Base-by-base conservation (phyloP, 805 yeast genomes). In the Starmerella etchellsii region DNA sequence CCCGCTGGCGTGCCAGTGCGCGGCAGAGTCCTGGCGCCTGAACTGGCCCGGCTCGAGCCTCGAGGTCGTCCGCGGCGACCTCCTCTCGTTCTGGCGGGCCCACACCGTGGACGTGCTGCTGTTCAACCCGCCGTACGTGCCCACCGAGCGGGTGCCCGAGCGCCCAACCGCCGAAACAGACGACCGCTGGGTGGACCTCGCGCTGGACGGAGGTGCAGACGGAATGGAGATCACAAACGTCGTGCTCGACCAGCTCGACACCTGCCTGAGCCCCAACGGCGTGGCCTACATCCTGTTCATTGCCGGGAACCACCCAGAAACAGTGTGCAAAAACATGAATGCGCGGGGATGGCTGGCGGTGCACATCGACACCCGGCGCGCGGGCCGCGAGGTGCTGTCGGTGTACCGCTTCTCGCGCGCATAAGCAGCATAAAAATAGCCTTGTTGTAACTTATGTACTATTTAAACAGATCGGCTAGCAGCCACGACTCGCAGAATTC, bases 51-150 rank as follows among this genome's bases (percentile, higher is more conserved):
- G 52, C 36, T 49, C 75, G 29, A 48, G 14, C 13, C 41, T 78
- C 1, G 81, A 80, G 44, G 69, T 76, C 56, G 71, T 72, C 52
- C 60, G 85, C 24, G 69, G 80, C 0, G 51, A 68, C 9, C 66
- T 73, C 2, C 47, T 84, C 9, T 57, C 39, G 8, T 47, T 29
- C 10, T 13, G 47, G 15, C 25, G 70, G 11, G 54, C 54, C 0
- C 50, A 66, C 2, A 37, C 61, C 4, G 68, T 85, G 1, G 97
- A 91, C 53, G 42, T 88, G 1, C 62, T 91, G 19, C 66, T 91
- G 1, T 91, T 91, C 61, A 91, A 91, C 54, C 98, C 98, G 0
- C 98, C 98, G 0, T 91, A 91, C 56, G 98, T 91, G 1, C 98
- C 98, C 0, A 82, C 88, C 1, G 85, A 76, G 43, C 33, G 39